Base-by-base conservation (phyloP, 2,329 filamentous ascomycete species). In the Penicillium rolfsii region DNA sequence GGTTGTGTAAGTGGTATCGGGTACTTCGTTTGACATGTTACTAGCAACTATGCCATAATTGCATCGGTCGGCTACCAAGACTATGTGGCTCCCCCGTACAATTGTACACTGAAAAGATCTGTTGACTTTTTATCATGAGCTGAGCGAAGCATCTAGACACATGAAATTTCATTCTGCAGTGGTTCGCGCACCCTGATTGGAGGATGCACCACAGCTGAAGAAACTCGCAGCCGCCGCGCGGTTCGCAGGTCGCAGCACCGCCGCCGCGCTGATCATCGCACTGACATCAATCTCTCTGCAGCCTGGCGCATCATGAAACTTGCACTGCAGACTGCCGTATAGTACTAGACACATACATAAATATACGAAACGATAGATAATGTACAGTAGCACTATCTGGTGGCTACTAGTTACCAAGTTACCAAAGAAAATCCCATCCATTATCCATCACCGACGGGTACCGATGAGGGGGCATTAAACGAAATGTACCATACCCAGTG, bases 231-330 rank as follows among this genome's bases (percentile, higher is more conserved):
- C 38, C 48, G 22, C 55, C 35, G 48, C 33, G 33, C 35, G 35
- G 35, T 45, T 24, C 49, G 49, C 49, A 52, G 49, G 9, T 33
- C 19, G 49, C n/a, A 50, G 46, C 30, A 49, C 5, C 28, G 54
- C 35, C 30, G 40, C 5, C 28, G 28, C 28, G 28, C 36, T 41
- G 54, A 57, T 57, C 54, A 38, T 28, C 19, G 28, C 48, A 6
- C 52, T 58, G 55, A 52, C 40, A 48, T 52, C 55, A 58, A 22
- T 5, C 38, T 24, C 19, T 8, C 36, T 19, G 41, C 45, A 53
- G 22, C 5, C 50, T 22, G 28, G 16, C 33, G 24, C 19, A 26
- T 35, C 19, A 22, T 53, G 50, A 52, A 40, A 52, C 49, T 14
- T 49, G 19, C n/a, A 19, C 16, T 19, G 26, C 46, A 46, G 12